phyloP scores from a whole-genome alignment of 2,329 filamentous ascomycete genomes.

The Phaeomoniella chlamydospora region DNA sequence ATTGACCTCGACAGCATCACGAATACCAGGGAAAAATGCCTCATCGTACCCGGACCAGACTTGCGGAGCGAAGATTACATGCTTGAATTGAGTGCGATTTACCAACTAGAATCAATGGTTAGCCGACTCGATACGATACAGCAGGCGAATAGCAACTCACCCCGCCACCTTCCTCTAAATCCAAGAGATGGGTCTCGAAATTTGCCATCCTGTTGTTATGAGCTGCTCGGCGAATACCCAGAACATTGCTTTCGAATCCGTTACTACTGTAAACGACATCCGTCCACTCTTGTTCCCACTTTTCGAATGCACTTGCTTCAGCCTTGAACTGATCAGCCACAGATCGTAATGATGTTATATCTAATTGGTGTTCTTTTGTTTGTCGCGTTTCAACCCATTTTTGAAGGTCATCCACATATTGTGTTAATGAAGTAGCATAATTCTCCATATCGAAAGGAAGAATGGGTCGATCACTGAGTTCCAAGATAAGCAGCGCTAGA shows the following conservation, averaged over 20 bases:
- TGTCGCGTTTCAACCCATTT: constrained; percentile 42
- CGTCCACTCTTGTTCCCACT: constrained; percentile 69
- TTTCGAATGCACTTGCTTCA: constrained; percentile 50
- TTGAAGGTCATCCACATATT: constrained; percentile 53
- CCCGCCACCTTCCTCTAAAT: constrained; percentile 56
- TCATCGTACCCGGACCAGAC: constrained; percentile 57
- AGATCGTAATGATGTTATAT: constrained; percentile 45
- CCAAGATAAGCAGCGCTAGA: constrained; percentile 67
- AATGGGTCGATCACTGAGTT: constrained; percentile 67
- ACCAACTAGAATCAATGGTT: constrained; percentile 43
- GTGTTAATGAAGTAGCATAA: constrained; percentile 52
- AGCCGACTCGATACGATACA: constrained; percentile 4
- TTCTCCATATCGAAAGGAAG: constrained; percentile 66
- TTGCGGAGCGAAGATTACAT: constrained; percentile 76
- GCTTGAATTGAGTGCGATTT: constrained; percentile 84
- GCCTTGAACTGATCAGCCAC: constrained; percentile 47
- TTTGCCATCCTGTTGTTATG: constrained; percentile 67
- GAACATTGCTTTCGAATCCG: constrained; percentile 59
- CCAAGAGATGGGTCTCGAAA: constrained; percentile 74
- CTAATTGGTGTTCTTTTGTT: constrained; percentile 21
- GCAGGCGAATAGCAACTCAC: too few species aligned
- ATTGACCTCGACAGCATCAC: constrained; percentile 59
- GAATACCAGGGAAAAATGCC: constrained; percentile 66
- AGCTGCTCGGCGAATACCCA: constrained; percentile 52
- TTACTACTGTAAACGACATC: constrained; percentile 53